Base-by-base conservation (phyloP, 768 basidiomycete species). In the Russula ochroleuca region DNA sequence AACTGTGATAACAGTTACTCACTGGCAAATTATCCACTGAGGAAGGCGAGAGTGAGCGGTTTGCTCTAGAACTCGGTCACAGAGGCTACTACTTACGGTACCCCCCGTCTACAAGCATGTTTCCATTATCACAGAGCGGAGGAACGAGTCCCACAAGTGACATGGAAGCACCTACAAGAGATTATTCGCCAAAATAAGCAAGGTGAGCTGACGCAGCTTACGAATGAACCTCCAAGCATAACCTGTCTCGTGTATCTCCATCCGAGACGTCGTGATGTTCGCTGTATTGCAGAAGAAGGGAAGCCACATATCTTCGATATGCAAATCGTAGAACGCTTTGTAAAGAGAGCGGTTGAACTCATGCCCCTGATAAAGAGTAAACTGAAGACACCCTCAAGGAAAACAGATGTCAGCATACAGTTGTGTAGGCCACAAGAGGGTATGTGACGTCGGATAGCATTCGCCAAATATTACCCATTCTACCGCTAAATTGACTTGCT, bases 241-340 rank as follows among this genome's bases (percentile, higher is more conserved):
- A n/a, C 97, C 97, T 14, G 92, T 92, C 69, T 95, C 90, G 70
- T 99, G 97, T 48, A 98, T 87, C 71, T 98, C 94, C 94, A 98
- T 98, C 10, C 87, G 83, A 10, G 94, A 97, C 50, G 91, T 92
- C 57, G 88, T 94, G 73, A 99, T 97, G 70, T 98, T 98, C 21
- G 97, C 96, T 2, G 96, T 92, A 70, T 98, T 98, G 76, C 94
- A 97, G 76, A 96, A 98, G 78, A 85, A 98, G 5, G 96, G 97
- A 7, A 99, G 79, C 97, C 96, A 98, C 91, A 97, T 96, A 75
- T 97, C 95, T 75, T 94, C 90, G 45, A 93, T 93, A 69, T 98
- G 94, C 47, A 94, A 84, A 73, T 92, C 93, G 69, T 94, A 96
- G 73, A 97, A 96, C 19, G 91, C 85, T 84, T 96, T 95, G 79